phyloP scores from a whole-genome alignment of 2,329 filamentous ascomycete genomes.

The Xylariaceae sp. region DNA sequence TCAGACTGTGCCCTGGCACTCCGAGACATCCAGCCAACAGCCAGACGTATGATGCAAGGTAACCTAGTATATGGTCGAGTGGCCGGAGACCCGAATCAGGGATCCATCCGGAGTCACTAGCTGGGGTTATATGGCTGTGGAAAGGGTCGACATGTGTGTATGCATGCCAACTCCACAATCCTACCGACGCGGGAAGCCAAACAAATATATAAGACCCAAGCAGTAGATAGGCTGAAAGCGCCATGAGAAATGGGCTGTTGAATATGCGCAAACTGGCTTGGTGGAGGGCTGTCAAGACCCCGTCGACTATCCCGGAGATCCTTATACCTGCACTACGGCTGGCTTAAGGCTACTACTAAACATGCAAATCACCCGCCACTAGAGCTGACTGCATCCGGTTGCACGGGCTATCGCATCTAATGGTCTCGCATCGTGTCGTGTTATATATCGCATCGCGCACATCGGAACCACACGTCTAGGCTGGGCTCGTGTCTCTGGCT shows the following conservation, averaged over 20 bases:
- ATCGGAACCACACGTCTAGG: background rate
- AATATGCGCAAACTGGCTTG: background rate
- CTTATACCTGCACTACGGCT: background rate
- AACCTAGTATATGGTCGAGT: background rate
- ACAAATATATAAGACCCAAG: background rate
- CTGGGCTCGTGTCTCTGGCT: background rate
- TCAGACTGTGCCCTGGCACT: slow-evolving; percentile 8
- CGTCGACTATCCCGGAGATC: background rate
- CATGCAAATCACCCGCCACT: background rate
- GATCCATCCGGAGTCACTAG: background rate
- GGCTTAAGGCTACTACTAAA: background rate
- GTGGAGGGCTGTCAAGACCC: background rate
- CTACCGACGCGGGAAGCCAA: slow-evolving; percentile 7
- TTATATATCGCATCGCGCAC: background rate
- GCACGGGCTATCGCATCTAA: background rate
- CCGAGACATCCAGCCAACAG: slow-evolving; percentile 2
- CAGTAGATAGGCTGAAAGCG: background rate
- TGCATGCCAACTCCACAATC: slow-evolving; percentile 10
- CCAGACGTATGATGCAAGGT: background rate
- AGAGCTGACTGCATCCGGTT: background rate
- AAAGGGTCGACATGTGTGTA: background rate
- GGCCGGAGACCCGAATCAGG: background rate
- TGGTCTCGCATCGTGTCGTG: background rate
- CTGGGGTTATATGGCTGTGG: background rate
- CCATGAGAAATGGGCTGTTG: background rate